These are phyloP conservation scores for Leptographium flavum DNA, from an alignment of 2,329 filamentous ascomycete genomes.

Conservation along the genomic window DNA sequence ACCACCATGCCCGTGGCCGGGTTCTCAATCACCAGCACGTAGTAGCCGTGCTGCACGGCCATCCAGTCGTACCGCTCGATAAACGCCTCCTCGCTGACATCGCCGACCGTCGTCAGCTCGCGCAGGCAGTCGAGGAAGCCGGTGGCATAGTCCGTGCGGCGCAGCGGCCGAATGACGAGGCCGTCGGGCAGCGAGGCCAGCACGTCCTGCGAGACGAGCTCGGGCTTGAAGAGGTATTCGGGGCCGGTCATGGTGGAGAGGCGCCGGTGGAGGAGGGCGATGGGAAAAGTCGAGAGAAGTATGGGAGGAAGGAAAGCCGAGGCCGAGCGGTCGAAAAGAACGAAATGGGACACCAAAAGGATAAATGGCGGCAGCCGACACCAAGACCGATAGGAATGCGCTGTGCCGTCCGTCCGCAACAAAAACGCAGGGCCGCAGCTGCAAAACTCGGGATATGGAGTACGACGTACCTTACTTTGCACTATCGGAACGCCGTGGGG, in stretches of 20 bases:
- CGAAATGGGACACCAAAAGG: too few species aligned
- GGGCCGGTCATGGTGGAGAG: slow-evolving; percentile 32
- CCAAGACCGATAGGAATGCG: too few species aligned
- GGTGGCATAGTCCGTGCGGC: slow-evolving; percentile 59
- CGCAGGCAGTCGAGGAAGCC: slow-evolving; percentile 87
- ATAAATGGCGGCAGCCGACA: too few species aligned
- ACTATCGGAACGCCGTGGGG: too few species aligned
- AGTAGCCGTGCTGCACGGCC: slow-evolving; percentile 62
- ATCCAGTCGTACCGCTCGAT: slow-evolving; percentile 74
- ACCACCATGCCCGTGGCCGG: slow-evolving; percentile 50
- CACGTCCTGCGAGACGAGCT: slow-evolving; percentile 67
- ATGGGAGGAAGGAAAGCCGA: too few species aligned
- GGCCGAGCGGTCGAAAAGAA: too few species aligned
- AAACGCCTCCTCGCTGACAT: slow-evolving; percentile 64
- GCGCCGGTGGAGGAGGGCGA: too few species aligned
- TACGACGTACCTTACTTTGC: too few species aligned
- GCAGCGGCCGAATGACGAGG: slow-evolving; percentile 71
- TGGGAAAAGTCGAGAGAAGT: too few species aligned
- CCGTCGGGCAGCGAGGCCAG: slow-evolving; percentile 58
- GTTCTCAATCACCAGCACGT: slow-evolving; percentile 75
- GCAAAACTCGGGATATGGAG: too few species aligned
- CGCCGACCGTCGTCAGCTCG: slow-evolving; percentile 84
- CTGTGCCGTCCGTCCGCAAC: too few species aligned
- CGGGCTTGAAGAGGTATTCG: slow-evolving; percentile 64
- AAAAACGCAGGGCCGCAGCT: too few species aligned